Conservation (phyloP, 495 filamentous ascomycete species). For the Neurospora tetraspora region DNA sequence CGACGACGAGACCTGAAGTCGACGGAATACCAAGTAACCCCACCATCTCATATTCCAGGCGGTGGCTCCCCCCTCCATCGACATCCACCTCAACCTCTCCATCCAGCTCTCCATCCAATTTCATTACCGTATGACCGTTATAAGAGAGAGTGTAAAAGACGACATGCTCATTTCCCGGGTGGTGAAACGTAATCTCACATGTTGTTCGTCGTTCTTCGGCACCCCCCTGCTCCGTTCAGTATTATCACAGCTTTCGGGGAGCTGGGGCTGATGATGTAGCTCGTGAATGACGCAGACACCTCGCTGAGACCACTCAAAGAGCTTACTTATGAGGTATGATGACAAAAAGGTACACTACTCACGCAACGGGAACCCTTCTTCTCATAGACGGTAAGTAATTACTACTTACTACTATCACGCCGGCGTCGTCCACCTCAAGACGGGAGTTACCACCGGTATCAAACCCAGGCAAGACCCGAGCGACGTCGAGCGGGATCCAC, state of each 20-base stretch:
- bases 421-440: neutral
- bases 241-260: neutral
- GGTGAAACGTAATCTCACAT: neutral
- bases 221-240: neutral
- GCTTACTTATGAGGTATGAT: neutral
- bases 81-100: constrained; percentile 7
- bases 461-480: neutral
- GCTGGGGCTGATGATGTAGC: no score
- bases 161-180: neutral
- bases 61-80: constrained; percentile 7
- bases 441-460: neutral
- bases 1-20: constrained; percentile 10
- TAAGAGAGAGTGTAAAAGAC: neutral
- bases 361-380: neutral
- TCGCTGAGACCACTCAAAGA: neutral
- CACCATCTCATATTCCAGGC: neutral
- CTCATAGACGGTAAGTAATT: no score
- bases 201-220: neutral
- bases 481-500: neutral
- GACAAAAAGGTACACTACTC: neutral
- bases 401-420: no score
- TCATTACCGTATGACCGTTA: neutral
- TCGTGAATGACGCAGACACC: neutral
- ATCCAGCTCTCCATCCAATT: constrained; percentile 19
- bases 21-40: neutral